A percentile compares a stretch with the other conserved stretches of the same genome.
Conservation (phyloP, 1,284 basidiomycete genomes). For the Trichosporon inkin region DNA sequence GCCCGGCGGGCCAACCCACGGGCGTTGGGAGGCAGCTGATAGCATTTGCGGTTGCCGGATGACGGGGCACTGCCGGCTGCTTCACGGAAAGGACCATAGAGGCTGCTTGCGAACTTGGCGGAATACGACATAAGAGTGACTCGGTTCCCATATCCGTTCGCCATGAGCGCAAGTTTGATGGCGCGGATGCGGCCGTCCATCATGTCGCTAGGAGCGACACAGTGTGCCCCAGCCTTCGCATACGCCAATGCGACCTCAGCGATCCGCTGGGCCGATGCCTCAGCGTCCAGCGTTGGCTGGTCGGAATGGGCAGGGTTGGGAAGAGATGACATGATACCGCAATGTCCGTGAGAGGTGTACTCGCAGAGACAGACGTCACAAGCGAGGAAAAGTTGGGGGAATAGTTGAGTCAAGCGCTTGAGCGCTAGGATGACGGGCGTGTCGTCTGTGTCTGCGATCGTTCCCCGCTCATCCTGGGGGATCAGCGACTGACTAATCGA, state of each 20-base stretch:
- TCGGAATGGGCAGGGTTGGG: conserved; percentile 40
- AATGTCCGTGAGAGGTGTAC: conserved; percentile 98
- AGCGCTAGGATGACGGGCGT: conserved; percentile 94
- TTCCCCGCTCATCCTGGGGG: conserved; percentile 70
- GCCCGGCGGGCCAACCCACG: conserved; percentile 89
- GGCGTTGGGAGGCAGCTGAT: conserved; percentile 85
- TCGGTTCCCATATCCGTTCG: conserved; percentile 74
- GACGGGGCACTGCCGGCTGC: conserved; percentile 91
- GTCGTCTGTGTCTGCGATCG: conserved; percentile 79
- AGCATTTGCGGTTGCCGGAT: conserved; percentile 94
- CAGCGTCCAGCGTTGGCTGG: conserved; percentile 55
- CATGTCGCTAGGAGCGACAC: conserved; percentile 99
- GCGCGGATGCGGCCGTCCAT: conserved; percentile 93
- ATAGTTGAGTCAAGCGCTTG: conserved; percentile 67
- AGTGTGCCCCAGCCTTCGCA: conserved; percentile 90
- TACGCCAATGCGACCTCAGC: conserved; percentile 90
- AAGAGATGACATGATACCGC: conserved; percentile 64
- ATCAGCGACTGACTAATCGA: neutral
- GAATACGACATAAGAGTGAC: conserved; percentile 95
- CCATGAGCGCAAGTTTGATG: conserved; percentile 81
- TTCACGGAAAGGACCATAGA: conserved; percentile 97
- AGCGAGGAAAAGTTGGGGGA: conserved; percentile 80
- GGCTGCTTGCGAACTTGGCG: conserved; percentile 95
- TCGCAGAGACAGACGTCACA: conserved; percentile 99
- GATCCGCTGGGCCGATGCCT: conserved; percentile 74